A percentile compares a stretch with the other conserved stretches of the same genome.
phyloP scores from a whole-genome alignment of 2,329 filamentous ascomycete species.

The Aspergillus cejpii region DNA sequence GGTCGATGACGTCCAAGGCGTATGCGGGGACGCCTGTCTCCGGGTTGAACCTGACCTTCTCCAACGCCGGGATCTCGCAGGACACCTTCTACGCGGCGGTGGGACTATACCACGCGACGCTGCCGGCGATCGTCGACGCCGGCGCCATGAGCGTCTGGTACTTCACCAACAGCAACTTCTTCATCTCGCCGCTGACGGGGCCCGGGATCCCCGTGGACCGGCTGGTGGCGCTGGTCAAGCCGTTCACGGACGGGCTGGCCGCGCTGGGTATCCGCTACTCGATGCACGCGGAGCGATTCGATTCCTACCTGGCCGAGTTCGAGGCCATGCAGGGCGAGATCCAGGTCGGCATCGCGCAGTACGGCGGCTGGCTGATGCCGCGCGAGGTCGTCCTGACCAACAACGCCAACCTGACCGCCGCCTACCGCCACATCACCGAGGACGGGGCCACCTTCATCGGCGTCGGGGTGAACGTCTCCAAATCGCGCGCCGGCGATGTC shows the following conservation, averaged over 20 bases:
- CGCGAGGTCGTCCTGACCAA: conserved; percentile 30
- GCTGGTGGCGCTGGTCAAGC: conserved; percentile 42
- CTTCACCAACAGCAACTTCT: conserved; percentile 47
- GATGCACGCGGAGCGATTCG: conserved; percentile 24
- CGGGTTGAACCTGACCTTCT: conserved; percentile 44
- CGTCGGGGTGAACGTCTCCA: conserved; percentile 37
- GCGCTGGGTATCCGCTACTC: conserved; percentile 30
- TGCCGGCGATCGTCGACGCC: conserved; percentile 46
- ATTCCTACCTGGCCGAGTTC: conserved; percentile 30
- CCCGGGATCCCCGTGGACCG: conserved; percentile 43
- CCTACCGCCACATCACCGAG: conserved; percentile 32
- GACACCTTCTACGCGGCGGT: conserved; percentile 48
- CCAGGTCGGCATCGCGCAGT: conserved; percentile 36
- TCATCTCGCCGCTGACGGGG: conserved; percentile 43
- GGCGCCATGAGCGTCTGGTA: conserved; percentile 48
- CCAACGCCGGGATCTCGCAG: conserved; percentile 26
- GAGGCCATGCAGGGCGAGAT: conserved; percentile 27
- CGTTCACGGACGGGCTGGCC: conserved; percentile 41
- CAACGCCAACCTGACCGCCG: conserved; percentile 24
- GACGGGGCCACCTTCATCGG: conserved; percentile 32
- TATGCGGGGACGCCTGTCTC: conserved; percentile 42
- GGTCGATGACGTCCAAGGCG: conserved; percentile 50
- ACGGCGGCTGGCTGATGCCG: conserved; percentile 33
- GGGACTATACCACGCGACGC: conserved; percentile 42
- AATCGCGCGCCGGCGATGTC: conserved; percentile 34